phyloP scores from a whole-genome alignment of 805 yeast species.

The Grigorovia transvaalensis region DNA sequence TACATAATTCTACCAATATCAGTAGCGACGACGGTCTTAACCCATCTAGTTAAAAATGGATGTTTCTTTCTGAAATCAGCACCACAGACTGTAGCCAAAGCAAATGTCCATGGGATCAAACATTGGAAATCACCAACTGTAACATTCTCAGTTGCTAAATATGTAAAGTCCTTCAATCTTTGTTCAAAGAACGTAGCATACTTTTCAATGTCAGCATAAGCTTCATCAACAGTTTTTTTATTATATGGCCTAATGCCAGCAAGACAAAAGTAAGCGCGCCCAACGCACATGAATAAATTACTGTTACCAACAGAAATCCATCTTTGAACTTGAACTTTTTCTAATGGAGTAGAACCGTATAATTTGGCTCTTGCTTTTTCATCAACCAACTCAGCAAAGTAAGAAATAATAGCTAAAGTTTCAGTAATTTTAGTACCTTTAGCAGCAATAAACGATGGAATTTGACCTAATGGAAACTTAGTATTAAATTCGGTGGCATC shows the following conservation, averaged over 20 bases:
- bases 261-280: constrained; percentile 44
- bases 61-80: constrained; percentile 48
- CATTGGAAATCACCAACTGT: constrained; percentile 30
- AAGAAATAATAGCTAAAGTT: constrained; percentile 38
- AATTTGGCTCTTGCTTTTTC: constrained; percentile 31
- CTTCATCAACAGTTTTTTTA: constrained; percentile 55
- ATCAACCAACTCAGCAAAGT: constrained; percentile 16
- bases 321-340: constrained; percentile 51
- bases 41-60: constrained; percentile 69
- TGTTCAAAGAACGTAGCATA: constrained; percentile 40
- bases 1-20: constrained; percentile 39
- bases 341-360: constrained; percentile 55
- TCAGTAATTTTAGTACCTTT: constrained; percentile 66
- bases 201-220: constrained; percentile 30
- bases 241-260: constrained; percentile 63
- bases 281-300: constrained; percentile 44
- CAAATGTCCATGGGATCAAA: constrained; percentile 12
- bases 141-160: constrained; percentile 61
- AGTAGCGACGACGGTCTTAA: constrained; percentile 41
- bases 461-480: constrained; percentile 52
- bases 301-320: constrained; percentile 71
- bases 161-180: constrained; percentile 54
- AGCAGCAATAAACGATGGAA: constrained; percentile 65
- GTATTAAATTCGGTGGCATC: constrained; percentile 27
- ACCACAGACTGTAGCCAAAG: constrained; percentile 47